Percentiles rank a stretch among this genome's conserved stretches.
phyloP scores from a whole-genome alignment of 2,329 filamentous ascomycete species.

The Sphaerulina musiva region DNA sequence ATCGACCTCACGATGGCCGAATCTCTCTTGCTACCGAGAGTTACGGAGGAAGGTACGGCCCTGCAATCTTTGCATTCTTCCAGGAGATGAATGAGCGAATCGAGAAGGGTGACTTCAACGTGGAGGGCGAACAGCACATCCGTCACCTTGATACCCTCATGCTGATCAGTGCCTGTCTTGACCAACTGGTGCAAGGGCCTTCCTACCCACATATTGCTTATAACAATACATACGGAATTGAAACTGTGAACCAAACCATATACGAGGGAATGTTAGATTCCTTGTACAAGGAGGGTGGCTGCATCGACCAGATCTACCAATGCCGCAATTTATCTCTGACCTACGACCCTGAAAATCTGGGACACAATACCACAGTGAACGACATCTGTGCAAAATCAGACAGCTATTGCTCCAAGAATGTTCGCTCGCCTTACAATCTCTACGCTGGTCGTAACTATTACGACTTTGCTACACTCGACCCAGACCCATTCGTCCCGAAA shows the following conservation, averaged over 20 bases:
- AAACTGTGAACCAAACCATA: slow-evolving; percentile 44
- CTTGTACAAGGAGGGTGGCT: slow-evolving; percentile 36
- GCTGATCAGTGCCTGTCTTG: slow-evolving; percentile 48
- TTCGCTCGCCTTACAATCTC: slow-evolving; percentile 42
- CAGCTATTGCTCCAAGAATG: slow-evolving; percentile 37
- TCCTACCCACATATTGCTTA: slow-evolving; percentile 47
- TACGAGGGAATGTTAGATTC: slow-evolving; percentile 43
- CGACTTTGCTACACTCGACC: slow-evolving; percentile 47
- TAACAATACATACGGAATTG: slow-evolving; percentile 53
- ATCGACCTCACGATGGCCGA: slow-evolving; percentile 53
- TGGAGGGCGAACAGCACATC: slow-evolving; percentile 32
- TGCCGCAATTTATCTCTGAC: slow-evolving; percentile 45
- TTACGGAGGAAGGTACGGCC: slow-evolving; percentile 54
- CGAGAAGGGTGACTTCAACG: slow-evolving; percentile 34
- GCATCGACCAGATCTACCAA: slow-evolving; percentile 47
- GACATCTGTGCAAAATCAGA: slow-evolving; percentile 37
- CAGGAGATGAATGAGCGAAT: slow-evolving; percentile 53
- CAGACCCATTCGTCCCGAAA: slow-evolving; percentile 14
- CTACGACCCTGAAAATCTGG: slow-evolving; percentile 46
- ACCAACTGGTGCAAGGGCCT: slow-evolving; percentile 44
- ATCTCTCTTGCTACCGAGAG: slow-evolving; percentile 48
- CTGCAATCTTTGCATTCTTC: slow-evolving; percentile 51
- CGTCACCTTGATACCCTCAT: slow-evolving; percentile 50
- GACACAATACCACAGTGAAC: slow-evolving; percentile 36
- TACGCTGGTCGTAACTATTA: slow-evolving; percentile 47